Evolutionary conservation across 2,329 filamentous ascomycete species (phyloP), one percentile per base, ranked within the genome.

Genomic region (Colletotrichum sp.): DNA sequence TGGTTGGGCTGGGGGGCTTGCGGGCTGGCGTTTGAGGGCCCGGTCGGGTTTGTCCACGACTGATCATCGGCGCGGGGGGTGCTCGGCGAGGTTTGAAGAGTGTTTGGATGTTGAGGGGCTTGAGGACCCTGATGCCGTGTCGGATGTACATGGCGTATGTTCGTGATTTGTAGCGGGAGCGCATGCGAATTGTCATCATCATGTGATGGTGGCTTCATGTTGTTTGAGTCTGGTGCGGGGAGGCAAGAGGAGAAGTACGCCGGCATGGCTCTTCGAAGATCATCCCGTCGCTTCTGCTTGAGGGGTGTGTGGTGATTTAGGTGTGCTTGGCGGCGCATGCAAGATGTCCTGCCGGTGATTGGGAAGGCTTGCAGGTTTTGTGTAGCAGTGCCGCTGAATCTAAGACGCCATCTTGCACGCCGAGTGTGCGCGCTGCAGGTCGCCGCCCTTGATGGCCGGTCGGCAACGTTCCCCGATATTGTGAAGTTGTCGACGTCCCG

Each of bases 141-240:
- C 58, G 58, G 2, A 48, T 12, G 38, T 18, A 48, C 9, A n/a
- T 48, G 38, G 38, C 38, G 2, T 43, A 0, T n/a, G 18, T 12
- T 48, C 1, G 38, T 48, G 43, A 24, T 18, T 10, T 36, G 8
- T 21, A 52, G 9, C 4, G n/a, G n/a, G 43, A 52, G 43, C 10
- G 43, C n/a, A 52, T 52, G 43, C 43, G 43, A 52, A 52, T 52
- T 52, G 43, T 48, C 43, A 52, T 52, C n/a, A 21, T 61, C 58
- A 61, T 32, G 32, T 61, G 58, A 34, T 36, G 58, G 30, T 61
- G 58, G 58, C 58, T 61, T 24, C 26, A 36, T 61, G 58, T 61
- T 61, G 30, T 30, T 32, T 61, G n/a, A 30, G 7, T 32, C 13
- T 61, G 18, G 30, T 36, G 58, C 58, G 18, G 58, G 30, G n/a